These are phyloP conservation scores for Chlorella sp. DNA, from an alignment of 139 green algal species.

Conservation along the genomic window DNA sequence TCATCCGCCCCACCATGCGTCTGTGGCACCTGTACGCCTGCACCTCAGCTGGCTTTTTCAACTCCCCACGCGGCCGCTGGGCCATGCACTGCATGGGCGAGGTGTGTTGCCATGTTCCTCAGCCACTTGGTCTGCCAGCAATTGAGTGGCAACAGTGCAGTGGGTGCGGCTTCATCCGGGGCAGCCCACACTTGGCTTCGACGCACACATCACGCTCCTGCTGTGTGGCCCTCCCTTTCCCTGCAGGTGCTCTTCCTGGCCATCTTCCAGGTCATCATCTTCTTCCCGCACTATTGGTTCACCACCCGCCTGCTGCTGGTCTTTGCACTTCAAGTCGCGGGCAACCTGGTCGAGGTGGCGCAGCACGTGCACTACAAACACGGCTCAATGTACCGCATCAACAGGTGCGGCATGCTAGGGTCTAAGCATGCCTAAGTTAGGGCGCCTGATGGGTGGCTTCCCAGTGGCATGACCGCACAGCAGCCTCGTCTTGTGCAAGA, in stretches of 20 bases:
- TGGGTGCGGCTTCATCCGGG: neutral
- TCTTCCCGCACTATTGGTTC: neutral
- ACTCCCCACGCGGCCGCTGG: slow-evolving; percentile 13
- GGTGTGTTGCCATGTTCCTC: neutral
- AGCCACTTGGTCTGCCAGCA: neutral
- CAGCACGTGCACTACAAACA: slow-evolving; percentile 19
- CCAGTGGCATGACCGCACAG: neutral
- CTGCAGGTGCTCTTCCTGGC: neutral
- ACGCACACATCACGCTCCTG: neutral
- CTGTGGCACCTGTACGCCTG: slow-evolving; percentile 17
- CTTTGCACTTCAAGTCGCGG: slow-evolving; percentile 11
- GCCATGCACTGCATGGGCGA: neutral
- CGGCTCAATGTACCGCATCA: slow-evolving; percentile 1
- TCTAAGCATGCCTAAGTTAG: neutral
- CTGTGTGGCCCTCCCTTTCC: neutral
- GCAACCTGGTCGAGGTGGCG: slow-evolving; percentile 20
- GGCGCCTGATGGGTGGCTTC: neutral
- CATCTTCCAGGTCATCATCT: neutral
- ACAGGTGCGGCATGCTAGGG: neutral
- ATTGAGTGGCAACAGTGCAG: neutral
- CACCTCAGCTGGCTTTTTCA: slow-evolving; percentile 21
- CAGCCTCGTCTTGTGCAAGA: neutral
- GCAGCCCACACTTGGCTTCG: no score
- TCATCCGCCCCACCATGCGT: neutral
- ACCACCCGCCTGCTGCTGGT: neutral